phyloP scores from a whole-genome alignment of 1,284 basidiomycete species.

The Xerocomus amazonicus region DNA sequence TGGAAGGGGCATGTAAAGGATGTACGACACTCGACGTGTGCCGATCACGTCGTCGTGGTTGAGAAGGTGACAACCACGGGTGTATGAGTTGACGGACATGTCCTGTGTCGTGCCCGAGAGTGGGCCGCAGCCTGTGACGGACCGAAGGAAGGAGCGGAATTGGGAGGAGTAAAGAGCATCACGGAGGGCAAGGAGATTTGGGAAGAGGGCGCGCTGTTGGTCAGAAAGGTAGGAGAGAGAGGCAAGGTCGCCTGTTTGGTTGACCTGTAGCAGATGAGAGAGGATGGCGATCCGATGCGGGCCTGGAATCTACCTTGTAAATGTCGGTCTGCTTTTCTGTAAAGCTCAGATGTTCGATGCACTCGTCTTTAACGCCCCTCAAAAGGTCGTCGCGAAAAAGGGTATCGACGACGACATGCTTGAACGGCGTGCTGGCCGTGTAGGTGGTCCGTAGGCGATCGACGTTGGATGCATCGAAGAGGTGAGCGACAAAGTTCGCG shows the following conservation, averaged over 20 bases:
- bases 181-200: conserved; percentile 77
- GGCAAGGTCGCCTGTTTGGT: conserved; percentile 96
- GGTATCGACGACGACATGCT: conserved; percentile 78
- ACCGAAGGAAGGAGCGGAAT: conserved; percentile 83
- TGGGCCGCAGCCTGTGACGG: conserved; percentile 91
- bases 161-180: conserved; percentile 88
- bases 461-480: conserved; percentile 58
- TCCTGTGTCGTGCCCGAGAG: conserved; percentile 92
- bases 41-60: conserved; percentile 99
- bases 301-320: conserved; percentile 71
- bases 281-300: neutral
- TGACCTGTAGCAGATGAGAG: conserved; percentile 56
- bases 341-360: conserved; percentile 84
- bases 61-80: conserved; percentile 87
- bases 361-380: conserved; percentile 73
- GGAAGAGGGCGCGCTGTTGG: conserved; percentile 74
- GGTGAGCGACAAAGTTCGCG: conserved; percentile 36
- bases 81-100: conserved; percentile 94
- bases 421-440: conserved; percentile 67
- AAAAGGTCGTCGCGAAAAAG: conserved; percentile 86
- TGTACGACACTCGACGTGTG: conserved; percentile 91
- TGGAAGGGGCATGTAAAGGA: conserved; percentile 94
- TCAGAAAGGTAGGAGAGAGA: conserved; percentile 84
- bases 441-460: conserved; percentile 57
- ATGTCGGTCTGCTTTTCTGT: conserved; percentile 99